Conservation (phyloP, 163 green algal species). For the Volvox carteri region DNA sequence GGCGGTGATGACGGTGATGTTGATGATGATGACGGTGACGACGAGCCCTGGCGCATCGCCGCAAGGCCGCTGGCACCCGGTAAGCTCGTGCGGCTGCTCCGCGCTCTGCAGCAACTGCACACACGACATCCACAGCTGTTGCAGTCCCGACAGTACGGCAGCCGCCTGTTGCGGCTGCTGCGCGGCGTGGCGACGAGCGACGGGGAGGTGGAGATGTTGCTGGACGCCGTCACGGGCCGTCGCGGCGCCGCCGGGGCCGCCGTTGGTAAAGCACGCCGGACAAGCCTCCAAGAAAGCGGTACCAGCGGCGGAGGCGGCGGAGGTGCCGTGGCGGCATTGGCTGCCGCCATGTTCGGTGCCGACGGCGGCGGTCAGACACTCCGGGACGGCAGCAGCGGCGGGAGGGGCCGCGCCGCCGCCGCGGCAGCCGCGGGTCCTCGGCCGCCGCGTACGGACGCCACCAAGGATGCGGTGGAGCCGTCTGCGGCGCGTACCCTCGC, state of each 20-base stretch:
- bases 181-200: constrained; percentile 1
- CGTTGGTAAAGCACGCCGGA: background rate
- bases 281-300: too few relatives aligned
- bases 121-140: constrained; percentile 2
- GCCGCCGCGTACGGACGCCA: background rate
- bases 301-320: background rate
- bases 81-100: constrained; percentile 28
- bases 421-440: background rate
- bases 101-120: constrained; percentile 30
- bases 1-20: background rate
- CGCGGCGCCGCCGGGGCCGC: background rate
- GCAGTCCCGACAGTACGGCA: background rate
- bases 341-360: background rate
- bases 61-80: constrained; percentile 20
- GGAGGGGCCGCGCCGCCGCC: background rate
- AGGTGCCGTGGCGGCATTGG: background rate
- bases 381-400: background rate
- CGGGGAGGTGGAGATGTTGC: background rate
- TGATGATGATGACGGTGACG: background rate
- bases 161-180: constrained; percentile 12
- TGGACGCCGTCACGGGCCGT: background rate
- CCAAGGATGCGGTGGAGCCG: background rate
- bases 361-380: background rate
- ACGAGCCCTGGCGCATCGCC: constrained; percentile 18
- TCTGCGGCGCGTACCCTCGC: background rate